Evolutionary conservation across 78 protist species (phyloP), one percentile per base, ranked within the genome.

Genomic region (Dictyostelium citrinum): DNA sequence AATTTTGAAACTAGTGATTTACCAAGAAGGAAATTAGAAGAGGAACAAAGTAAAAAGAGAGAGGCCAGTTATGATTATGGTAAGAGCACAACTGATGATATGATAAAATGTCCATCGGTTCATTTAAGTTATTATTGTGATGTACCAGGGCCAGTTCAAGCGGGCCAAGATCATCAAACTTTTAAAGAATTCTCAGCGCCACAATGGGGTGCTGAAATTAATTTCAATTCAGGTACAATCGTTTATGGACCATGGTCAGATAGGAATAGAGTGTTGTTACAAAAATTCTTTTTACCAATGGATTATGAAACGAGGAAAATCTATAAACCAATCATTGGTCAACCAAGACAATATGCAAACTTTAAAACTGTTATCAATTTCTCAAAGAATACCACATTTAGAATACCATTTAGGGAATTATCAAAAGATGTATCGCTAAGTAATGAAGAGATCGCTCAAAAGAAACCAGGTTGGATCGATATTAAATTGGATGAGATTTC

Each of bases 231-330:
- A 2, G 68, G 82, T 11, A 37, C 67, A 2, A 75, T 90, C 14
- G 83, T 76, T 27, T 90, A 90, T 55, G 95, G 95, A 1, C 95
- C 95, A 14, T 90, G 95, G 95, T 82, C 90, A 2, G 95, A 90
- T 37, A 49, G 95, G 6, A 82, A 90, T 33, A 33, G 95, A 5
- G 60, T 76, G 14, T 45, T 90, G 5, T 8, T 90, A 16, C 90
- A 83, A n/a, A 51, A 51, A 7, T 90, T 83, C 76, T 90, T 90
- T 37, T 41, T 83, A n/a, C 91, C 95, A 20, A 33, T 35, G 31
- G 95, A 90, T 75, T 90, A 90, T 24, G 85, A 82, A 29, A 76
- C 83, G 27, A 80, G 46, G 3, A 67, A 29, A 6, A 45, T 83
- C 5, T 72, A 90, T 37, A 60, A 81, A 49, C 95, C 95, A 8